phyloP scores from a whole-genome alignment of 352 stramenopile species.

The Phytophthora macrochlamydospora region DNA sequence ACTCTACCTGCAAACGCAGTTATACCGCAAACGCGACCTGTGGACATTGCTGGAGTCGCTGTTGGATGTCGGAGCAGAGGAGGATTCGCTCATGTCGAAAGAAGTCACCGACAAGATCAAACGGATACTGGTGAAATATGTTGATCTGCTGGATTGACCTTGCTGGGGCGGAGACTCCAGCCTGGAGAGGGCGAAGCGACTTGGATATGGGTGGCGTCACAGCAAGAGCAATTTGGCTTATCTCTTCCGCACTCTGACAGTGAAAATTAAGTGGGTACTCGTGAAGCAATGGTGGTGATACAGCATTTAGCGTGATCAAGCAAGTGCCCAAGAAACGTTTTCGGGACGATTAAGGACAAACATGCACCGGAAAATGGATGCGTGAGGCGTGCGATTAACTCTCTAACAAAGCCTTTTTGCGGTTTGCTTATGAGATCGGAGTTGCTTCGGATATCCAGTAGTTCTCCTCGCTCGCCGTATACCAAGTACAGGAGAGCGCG shows the following conservation, averaged over 20 bases:
- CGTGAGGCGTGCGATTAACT: not conserved
- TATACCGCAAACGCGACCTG: conserved; percentile 66
- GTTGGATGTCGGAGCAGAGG: conserved; percentile 36
- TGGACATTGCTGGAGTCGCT: conserved; percentile 55
- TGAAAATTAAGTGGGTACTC: no score
- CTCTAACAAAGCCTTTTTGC: not conserved
- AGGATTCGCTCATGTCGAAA: conserved; percentile 45
- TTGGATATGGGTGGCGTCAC: not conserved
- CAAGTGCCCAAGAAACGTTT: no score
- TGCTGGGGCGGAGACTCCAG: not conserved
- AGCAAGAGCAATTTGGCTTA: not conserved
- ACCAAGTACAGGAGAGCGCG: conserved; percentile 33
- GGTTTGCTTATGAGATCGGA: conserved; percentile 14
- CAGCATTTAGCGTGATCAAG: no score
- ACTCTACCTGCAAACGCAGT: conserved; percentile 51
- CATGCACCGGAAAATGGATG: not conserved
- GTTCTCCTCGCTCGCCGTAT: conserved; percentile 33
- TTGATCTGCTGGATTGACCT: conserved; percentile 65
- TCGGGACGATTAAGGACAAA: no score
- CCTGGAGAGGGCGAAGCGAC: not conserved
- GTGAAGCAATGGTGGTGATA: no score
- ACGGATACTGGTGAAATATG: conserved; percentile 56
- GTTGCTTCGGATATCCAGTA: conserved; percentile 37
- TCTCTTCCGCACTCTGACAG: no score
- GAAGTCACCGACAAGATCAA: conserved; percentile 43